Evolutionary conservation across 139 green algal species (phyloP).

Genomic region (Picochlorum sp.): DNA sequence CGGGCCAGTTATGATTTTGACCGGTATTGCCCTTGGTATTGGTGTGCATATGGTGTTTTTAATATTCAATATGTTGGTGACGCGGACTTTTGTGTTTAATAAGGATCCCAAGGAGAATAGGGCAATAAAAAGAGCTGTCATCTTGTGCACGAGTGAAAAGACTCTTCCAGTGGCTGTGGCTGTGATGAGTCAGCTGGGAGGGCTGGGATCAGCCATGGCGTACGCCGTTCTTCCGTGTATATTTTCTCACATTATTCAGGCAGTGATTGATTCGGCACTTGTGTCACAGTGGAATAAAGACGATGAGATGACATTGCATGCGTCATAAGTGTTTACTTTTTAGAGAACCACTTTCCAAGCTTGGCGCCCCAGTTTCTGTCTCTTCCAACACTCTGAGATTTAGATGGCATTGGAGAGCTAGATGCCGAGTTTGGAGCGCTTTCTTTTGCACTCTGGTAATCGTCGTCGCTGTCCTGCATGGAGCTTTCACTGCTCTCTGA

Average conservation of each 20-base stretch:
- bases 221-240: constrained; percentile 49
- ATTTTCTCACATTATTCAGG: constrained; percentile 43
- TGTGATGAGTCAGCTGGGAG: constrained; percentile 37
- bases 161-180: constrained; percentile 56
- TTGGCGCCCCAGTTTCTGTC: no score
- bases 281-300: constrained; percentile 34
- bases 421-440: no score
- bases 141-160: constrained; percentile 45
- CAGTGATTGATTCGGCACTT: constrained; percentile 42
- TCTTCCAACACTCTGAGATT: no score
- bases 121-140: constrained; percentile 33
- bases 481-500: no score
- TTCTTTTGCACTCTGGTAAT: no score
- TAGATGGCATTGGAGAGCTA: no score
- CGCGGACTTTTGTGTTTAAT: constrained; percentile 6
- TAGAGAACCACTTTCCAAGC: no score
- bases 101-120: background rate
- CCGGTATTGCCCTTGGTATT: constrained; percentile 23
- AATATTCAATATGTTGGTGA: constrained; percentile 28
- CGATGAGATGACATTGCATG: background rate
- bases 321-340: no score
- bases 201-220: constrained; percentile 18
- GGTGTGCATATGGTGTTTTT: constrained; percentile 42
- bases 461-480: no score
- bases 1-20: constrained; percentile 6